Conservation (phyloP, 1,284 basidiomycete genomes). For the Heterobasidion annosum region DNA sequence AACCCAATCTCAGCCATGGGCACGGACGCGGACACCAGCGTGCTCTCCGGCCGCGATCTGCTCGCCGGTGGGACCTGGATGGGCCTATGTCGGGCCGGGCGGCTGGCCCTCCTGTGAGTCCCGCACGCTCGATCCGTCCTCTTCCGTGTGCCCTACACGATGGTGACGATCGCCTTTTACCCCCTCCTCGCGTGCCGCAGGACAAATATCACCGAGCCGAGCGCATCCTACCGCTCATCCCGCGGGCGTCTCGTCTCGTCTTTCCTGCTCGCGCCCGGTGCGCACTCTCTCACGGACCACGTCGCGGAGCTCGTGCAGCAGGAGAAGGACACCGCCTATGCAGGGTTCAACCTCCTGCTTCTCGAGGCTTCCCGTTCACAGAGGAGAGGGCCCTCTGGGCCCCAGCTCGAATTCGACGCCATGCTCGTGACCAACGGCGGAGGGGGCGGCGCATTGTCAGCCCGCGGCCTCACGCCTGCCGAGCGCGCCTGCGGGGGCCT, state of each 20-base stretch:
- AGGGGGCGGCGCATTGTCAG: constrained; percentile 47
- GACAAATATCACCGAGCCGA: constrained; percentile 72
- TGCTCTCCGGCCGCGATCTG: constrained; percentile 68
- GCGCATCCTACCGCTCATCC: constrained; percentile 38
- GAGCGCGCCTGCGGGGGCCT: constrained; percentile 48
- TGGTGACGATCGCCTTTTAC: not conserved
- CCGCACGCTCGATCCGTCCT: not conserved
- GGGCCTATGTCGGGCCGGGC: constrained; percentile 54
- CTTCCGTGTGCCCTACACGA: not conserved
- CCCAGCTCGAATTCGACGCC: constrained; percentile 36
- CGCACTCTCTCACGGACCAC: constrained; percentile 30
- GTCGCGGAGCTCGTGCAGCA: constrained; percentile 32
- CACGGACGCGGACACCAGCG: constrained; percentile 15
- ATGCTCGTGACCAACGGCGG: constrained; percentile 60
- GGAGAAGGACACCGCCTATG: constrained; percentile 43
- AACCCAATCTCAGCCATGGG: constrained; percentile 4
- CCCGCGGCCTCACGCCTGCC: constrained; percentile 36
- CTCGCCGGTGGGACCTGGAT: constrained; percentile 74
- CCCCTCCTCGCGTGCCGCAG: constrained; percentile 23
- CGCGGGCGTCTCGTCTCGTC: constrained; percentile 58
- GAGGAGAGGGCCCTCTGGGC: not conserved
- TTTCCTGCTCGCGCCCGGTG: constrained; percentile 46
- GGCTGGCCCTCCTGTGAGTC: constrained; percentile 60
- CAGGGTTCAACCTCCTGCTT: constrained; percentile 73
- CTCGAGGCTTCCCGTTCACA: constrained; percentile 28